A percentile compares a stretch with the other conserved stretches of the same genome.
Evolutionary conservation across 2,329 filamentous ascomycete genomes (phyloP).

Genomic region (Fusarium coicis): DNA sequence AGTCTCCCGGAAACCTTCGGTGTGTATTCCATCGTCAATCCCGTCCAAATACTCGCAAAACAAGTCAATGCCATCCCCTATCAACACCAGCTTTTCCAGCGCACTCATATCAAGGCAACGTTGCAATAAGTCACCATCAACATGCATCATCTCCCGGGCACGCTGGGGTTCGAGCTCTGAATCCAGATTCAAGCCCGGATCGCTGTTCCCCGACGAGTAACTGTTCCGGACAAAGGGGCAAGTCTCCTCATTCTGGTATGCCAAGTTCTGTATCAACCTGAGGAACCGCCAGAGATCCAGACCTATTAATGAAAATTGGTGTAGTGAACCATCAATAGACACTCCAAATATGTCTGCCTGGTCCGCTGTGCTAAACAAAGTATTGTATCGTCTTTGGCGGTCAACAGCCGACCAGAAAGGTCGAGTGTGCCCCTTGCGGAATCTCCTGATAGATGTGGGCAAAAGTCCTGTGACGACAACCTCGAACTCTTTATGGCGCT

Average conservation of each 20-base stretch:
- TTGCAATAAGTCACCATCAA: conserved; percentile 74
- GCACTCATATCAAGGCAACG: conserved; percentile 61
- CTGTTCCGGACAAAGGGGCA: conserved; percentile 57
- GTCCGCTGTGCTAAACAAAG: conserved; percentile 55
- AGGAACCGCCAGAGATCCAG: conserved; percentile 74
- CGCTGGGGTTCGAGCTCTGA: conserved; percentile 48
- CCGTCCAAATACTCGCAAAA: conserved; percentile 62
- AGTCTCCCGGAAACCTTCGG: conserved; percentile 46
- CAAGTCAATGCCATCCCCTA: conserved; percentile 48
- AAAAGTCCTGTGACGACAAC: conserved; percentile 67
- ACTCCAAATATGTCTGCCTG: conserved; percentile 70
- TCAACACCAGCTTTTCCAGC: conserved; percentile 56
- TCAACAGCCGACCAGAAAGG: conserved; percentile 59
- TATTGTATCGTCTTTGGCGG: conserved; percentile 53
- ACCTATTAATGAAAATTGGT: conserved; percentile 74
- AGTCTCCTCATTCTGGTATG: conserved; percentile 57
- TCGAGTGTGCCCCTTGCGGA: conserved; percentile 64
- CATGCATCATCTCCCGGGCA: conserved; percentile 65
- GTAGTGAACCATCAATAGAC: conserved; percentile 75
- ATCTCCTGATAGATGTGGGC: conserved; percentile 65
- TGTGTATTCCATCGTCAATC: conserved; percentile 59
- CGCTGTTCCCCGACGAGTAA: conserved; percentile 4
- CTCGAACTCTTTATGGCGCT: conserved; percentile 54
- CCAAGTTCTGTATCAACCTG: conserved; percentile 77
- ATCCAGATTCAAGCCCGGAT: conserved; percentile 33